phyloP scores from a whole-genome alignment of 2,329 filamentous ascomycete genomes.

The Tolypocladium guangdongense region DNA sequence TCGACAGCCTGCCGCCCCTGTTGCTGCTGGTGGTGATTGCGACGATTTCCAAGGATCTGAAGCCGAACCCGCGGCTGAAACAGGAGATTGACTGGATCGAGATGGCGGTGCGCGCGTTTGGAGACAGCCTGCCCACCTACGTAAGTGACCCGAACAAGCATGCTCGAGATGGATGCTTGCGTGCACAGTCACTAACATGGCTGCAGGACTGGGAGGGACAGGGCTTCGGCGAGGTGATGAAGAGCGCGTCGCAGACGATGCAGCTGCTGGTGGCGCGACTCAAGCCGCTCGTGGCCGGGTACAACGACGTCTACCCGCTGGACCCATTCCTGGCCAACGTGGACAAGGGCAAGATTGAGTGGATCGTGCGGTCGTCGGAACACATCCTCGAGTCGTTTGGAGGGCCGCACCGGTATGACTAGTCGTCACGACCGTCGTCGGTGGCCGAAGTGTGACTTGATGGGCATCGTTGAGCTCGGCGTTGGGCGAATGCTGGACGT shows the following conservation, averaged over 20 bases:
- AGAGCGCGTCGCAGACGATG: conserved; percentile 28
- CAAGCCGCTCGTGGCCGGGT: conserved; percentile 21
- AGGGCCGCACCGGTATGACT: conserved; percentile 18
- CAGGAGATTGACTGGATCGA: conserved; percentile 52
- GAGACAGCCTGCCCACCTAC: conserved; percentile 33
- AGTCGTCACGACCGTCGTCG: not conserved
- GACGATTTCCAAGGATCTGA: conserved; percentile 49
- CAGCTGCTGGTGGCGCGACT: conserved; percentile 25
- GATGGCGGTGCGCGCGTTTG: conserved; percentile 44
- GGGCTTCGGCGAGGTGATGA: conserved; percentile 23
- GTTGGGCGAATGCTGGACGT: conserved; percentile 1
- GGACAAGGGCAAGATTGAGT: conserved; percentile 27
- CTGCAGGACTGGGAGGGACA: conserved; percentile 27
- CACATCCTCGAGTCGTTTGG: conserved; percentile 23
- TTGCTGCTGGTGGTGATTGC: conserved; percentile 54
- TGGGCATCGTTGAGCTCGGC: conserved; percentile 1
- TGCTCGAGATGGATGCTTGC: not conserved
- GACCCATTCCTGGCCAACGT: conserved; percentile 28
- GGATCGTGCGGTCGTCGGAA: conserved; percentile 25
- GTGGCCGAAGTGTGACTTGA: not conserved
- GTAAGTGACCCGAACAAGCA: conserved; percentile 29
- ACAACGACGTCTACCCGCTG: conserved; percentile 25
- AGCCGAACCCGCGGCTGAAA: conserved; percentile 37
- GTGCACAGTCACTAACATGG: conserved; percentile 7
- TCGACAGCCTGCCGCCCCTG: conserved; percentile 48